Percentiles rank a stretch among this genome's conserved stretches.
These are phyloP conservation scores for Ascochyta rabiei DNA, from an alignment of 2,329 filamentous ascomycete genomes.

Conservation along the genomic window DNA sequence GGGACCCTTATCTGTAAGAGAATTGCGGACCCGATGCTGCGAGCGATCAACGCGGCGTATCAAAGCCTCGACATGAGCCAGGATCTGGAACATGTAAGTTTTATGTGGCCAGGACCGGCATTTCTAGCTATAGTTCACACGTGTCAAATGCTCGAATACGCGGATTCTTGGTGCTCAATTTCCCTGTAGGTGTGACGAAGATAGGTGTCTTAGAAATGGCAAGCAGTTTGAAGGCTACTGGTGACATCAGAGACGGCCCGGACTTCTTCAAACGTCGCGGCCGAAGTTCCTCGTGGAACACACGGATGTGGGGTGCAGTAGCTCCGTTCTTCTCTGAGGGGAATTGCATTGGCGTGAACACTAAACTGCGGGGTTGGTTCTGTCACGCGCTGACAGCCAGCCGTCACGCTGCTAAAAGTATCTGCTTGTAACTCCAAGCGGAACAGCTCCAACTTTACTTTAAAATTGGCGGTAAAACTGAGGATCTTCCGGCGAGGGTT, in stretches of 20 bases:
- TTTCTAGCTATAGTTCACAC: not conserved
- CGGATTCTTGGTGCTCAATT: not conserved
- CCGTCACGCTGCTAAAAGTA: not conserved
- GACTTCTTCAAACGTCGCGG: not conserved
- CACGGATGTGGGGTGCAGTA: constrained; percentile 46
- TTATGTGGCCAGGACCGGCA: not conserved
- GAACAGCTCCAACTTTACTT: not conserved
- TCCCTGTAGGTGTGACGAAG: not conserved
- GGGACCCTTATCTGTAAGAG: constrained; percentile 23
- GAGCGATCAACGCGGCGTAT: constrained; percentile 2
- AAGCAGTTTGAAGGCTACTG: constrained; percentile 15
- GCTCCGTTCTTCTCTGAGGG: constrained; percentile 23
- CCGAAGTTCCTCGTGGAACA: constrained; percentile 24
- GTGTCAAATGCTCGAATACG: not conserved
- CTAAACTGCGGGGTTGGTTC: constrained; percentile 34
- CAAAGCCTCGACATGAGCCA: constrained; percentile 8
- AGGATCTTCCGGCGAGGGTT: not conserved
- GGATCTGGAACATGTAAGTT: not conserved
- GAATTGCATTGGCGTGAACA: constrained; percentile 29
- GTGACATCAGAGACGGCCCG: constrained; percentile 22
- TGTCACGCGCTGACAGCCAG: constrained; percentile 3
- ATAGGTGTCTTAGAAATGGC: constrained; percentile 16
- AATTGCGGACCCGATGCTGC: constrained; percentile 35
- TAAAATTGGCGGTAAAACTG: not conserved
- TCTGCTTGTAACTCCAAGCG: not conserved